Percentiles rank a stretch among this genome's conserved stretches.
phyloP scores from a whole-genome alignment of 768 basidiomycete genomes.

The Pulveroboletus sp. region DNA sequence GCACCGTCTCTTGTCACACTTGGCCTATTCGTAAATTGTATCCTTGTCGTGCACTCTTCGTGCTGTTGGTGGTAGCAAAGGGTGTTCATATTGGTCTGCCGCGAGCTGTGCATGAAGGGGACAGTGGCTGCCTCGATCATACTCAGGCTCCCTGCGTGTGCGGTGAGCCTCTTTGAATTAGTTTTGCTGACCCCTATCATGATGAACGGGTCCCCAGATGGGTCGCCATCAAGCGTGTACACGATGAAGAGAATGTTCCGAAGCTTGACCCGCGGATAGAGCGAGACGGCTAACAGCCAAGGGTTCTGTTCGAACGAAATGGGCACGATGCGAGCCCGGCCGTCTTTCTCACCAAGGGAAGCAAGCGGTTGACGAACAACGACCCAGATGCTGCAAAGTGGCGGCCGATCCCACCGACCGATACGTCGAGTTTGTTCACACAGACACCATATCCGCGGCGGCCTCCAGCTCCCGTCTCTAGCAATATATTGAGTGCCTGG shows the following conservation, averaged over 20 bases:
- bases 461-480: background rate
- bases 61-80: constrained; percentile 26
- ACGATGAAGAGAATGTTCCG: background rate
- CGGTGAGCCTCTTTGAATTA: constrained; percentile 1
- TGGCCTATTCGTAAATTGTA: constrained; percentile 19
- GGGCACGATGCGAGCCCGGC: background rate
- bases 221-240: constrained; percentile 2
- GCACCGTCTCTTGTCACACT: constrained; percentile 18
- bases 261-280: constrained; percentile 5
- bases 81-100: constrained; percentile 24
- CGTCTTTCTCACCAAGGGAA: constrained; percentile 3
- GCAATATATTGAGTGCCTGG: background rate
- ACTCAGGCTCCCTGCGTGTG: background rate
- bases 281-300: constrained; percentile 2
- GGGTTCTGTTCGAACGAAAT: background rate
- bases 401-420: background rate
- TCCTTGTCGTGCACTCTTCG: constrained; percentile 20
- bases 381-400: background rate
- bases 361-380: background rate
- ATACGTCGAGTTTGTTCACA: background rate
- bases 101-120: constrained; percentile 28
- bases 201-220: no score
- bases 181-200: constrained; percentile 1
- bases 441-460: background rate
- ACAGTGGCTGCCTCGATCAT: constrained; percentile 21